Conservation (phyloP, 2,329 filamentous ascomycete species). For the Curvularia sp. region DNA sequence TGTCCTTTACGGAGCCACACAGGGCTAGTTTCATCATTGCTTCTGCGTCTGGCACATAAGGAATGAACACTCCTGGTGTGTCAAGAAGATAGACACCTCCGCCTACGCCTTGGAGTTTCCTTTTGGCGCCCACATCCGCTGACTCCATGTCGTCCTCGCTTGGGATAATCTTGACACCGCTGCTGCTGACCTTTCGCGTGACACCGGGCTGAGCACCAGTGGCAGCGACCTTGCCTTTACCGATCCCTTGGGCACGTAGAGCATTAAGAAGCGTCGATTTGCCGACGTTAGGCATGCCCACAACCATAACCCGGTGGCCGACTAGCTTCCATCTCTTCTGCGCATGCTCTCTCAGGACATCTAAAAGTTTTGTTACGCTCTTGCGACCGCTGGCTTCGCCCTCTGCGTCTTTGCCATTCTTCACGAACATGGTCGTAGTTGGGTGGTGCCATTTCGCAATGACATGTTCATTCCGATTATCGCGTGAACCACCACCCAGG, state of each 20-base stretch:
- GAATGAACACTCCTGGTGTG: conserved; percentile 94
- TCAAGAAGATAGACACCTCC: conserved; percentile 83
- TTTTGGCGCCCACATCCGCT: conserved; percentile 24
- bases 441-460: conserved; percentile 63
- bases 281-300: conserved; percentile 97
- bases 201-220: conserved; percentile 90
- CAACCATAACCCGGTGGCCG: conserved; percentile 83
- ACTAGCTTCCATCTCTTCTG: conserved; percentile 67
- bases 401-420: conserved; percentile 47
- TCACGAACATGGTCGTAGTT: conserved; percentile 60
- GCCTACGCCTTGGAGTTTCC: conserved; percentile 45
- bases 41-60: conserved; percentile 83
- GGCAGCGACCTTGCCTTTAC: conserved; percentile 73
- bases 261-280: conserved; percentile 95
- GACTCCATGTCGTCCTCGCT: conserved; percentile 57
- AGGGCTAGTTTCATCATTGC: conserved; percentile 95
- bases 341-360: conserved; percentile 62
- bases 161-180: conserved; percentile 77
- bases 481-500: conserved; percentile 40
- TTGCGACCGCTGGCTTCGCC: conserved; percentile 35
- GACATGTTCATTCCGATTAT: conserved; percentile 56
- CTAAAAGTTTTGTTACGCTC: conserved; percentile 52
- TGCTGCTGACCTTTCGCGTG: conserved; percentile 78
- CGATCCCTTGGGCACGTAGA: conserved; percentile 73
- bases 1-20: conserved; percentile 89